Evolutionary conservation across 139 green algal species (phyloP), one percentile per base, ranked within the genome.

Genomic region (Micractinium sp.): DNA sequence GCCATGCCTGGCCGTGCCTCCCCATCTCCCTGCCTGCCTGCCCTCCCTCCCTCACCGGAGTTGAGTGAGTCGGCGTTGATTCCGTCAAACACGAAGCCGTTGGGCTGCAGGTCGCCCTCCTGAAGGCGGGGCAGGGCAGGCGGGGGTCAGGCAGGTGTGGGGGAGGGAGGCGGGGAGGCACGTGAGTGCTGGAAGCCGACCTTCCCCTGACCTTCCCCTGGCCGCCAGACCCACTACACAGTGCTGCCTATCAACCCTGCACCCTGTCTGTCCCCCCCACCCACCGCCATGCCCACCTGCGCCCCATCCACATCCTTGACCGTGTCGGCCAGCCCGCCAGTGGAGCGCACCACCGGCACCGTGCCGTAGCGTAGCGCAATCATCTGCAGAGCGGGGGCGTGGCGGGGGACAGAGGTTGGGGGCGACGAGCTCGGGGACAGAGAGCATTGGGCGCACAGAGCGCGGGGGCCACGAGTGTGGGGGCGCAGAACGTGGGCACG

Each of bases 31-130:
- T 27, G 69, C 29, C 31, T 33, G 7, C 31, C 22, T 76, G 69
- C 63, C 63, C 14, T 71, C 20, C 63, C 14, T 16, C 33, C 56
- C 35, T 33, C 82, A 87, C 83, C 83, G 38, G 69, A 87, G 82
- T 96, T 87, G 85, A 98, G 73, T 16, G 92, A 92, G 29, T 82
- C 91, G 67, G 98, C 96, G 85, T 98, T 95, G 27, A 94, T 90
- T 77, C 97, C 97, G 71, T 96, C 94, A 90, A 99, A 99, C n/a
- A 93, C 92, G 91, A 95, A 99, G 47, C 97, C 97, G 87, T 98
- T 98, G 85, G 41, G 90, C 85, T 93, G 60, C 80, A 69, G 16
- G 33, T 71, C 81, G 31, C 1, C 20, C 41, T 63, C 84, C 77
- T 91, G 89, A 61, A 86, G n/a, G n/a, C n/a, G 33, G 60, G 27